phyloP scores from a whole-genome alignment of 768 basidiomycete genomes.

The Boletales sp. region DNA sequence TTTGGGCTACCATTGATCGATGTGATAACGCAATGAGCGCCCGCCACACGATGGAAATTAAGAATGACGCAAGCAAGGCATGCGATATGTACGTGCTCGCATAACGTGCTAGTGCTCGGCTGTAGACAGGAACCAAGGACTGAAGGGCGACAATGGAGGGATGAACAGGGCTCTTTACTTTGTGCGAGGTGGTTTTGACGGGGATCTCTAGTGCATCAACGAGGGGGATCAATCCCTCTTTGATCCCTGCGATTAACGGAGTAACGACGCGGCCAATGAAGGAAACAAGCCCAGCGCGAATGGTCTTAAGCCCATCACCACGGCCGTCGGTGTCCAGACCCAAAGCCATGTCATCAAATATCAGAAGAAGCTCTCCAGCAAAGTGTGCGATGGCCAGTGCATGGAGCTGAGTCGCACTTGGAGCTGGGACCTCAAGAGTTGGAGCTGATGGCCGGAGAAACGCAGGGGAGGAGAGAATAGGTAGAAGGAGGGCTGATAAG shows the following conservation, averaged over 20 bases:
- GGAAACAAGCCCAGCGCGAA: slow-evolving; percentile 69
- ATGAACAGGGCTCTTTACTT: slow-evolving; percentile 34
- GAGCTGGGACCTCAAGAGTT: slow-evolving; percentile 46
- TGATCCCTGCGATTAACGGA: slow-evolving; percentile 60
- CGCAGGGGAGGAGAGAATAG: slow-evolving; percentile 59
- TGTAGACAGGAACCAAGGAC: slow-evolving; percentile 58
- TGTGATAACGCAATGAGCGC: slow-evolving; percentile 68
- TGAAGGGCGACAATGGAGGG: slow-evolving; percentile 60
- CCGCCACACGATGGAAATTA: slow-evolving; percentile 74
- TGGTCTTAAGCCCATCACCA: slow-evolving; percentile 63
- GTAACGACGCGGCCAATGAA: slow-evolving; percentile 63
- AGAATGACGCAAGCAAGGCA: slow-evolving; percentile 59
- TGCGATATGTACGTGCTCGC: slow-evolving; percentile 54
- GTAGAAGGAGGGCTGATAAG: slow-evolving; percentile 63
- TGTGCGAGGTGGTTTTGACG: slow-evolving; percentile 22
- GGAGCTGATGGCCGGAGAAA: slow-evolving; percentile 54
- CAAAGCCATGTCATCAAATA: slow-evolving; percentile 62
- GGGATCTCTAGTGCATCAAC: slow-evolving; percentile 60
- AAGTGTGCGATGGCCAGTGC: slow-evolving; percentile 66
- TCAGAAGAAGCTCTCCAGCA: slow-evolving; percentile 68
- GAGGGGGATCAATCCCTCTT: slow-evolving; percentile 55
- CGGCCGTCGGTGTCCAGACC: slow-evolving; percentile 59
- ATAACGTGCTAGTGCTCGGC: slow-evolving; percentile 53
- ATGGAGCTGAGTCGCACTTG: slow-evolving; percentile 67
- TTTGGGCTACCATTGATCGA: slow-evolving; percentile 45